Percentiles rank a stretch among this genome's conserved stretches.
Evolutionary conservation across 2,329 filamentous ascomycete species (phyloP).

Genomic region (Ambrosiella cleistominuta): DNA sequence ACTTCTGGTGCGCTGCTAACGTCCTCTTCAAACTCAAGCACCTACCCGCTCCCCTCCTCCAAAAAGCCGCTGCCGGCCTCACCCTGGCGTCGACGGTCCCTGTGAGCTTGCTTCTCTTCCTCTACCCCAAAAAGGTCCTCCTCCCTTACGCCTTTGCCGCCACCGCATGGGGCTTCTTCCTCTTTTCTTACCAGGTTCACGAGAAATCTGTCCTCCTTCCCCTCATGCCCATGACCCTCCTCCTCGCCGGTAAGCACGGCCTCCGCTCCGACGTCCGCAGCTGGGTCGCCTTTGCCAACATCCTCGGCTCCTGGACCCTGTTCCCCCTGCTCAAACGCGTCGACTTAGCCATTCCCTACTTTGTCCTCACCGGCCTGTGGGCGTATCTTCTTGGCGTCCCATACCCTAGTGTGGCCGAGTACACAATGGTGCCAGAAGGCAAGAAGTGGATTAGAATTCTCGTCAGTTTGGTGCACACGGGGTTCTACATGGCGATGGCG

Average conservation of each 20-base stretch:
- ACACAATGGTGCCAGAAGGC: slow-evolving; percentile 14
- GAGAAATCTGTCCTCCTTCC: slow-evolving; percentile 94
- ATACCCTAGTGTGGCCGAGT: slow-evolving; percentile 40
- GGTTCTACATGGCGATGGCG: slow-evolving; percentile 62
- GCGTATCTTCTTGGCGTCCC: slow-evolving; percentile 78
- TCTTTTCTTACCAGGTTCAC: slow-evolving; percentile 96
- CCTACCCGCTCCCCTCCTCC: slow-evolving; percentile 54
- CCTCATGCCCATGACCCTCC: slow-evolving; percentile 77
- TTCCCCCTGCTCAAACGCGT: slow-evolving; percentile 80
- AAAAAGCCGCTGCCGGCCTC: slow-evolving; percentile 54
- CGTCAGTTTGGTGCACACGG: slow-evolving; percentile 51
- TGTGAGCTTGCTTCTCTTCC: slow-evolving; percentile 62
- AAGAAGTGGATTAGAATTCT: slow-evolving; percentile 18
- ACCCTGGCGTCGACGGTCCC: slow-evolving; percentile 64
- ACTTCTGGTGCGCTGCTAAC: slow-evolving; percentile 91
- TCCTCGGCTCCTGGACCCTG: slow-evolving; percentile 81
- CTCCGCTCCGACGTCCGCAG: slow-evolving; percentile 58
- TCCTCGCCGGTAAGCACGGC: slow-evolving; percentile 63
- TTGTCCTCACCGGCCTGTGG: slow-evolving; percentile 73
- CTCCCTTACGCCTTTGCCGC: slow-evolving; percentile 66
- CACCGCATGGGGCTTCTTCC: slow-evolving; percentile 89
- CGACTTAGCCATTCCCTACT: slow-evolving; percentile 67
- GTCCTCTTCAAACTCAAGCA: slow-evolving; percentile 71
- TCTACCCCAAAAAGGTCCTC: slow-evolving; percentile 58
- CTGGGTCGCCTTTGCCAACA: slow-evolving; percentile 94